phyloP scores from a whole-genome alignment of 1,284 basidiomycete species.

The Moesziomyces parantarcticus region DNA sequence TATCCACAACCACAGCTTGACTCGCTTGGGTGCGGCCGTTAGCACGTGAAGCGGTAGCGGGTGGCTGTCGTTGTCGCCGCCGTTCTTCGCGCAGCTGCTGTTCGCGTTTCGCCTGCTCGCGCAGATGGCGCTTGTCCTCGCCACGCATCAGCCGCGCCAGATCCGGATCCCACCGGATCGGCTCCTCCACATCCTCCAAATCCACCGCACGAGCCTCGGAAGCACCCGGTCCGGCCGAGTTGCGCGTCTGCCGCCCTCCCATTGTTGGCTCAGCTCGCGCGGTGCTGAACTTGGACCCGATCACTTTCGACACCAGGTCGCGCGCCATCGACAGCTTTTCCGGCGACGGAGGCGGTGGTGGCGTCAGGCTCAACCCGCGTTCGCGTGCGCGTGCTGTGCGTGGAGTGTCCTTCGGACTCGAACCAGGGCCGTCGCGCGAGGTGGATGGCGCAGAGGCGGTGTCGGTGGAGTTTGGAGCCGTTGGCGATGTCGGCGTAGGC shows the following conservation, averaged over 20 bases:
- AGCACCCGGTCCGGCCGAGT: constrained; percentile 9
- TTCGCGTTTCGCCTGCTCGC: constrained; percentile 42
- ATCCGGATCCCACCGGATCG: constrained; percentile 51
- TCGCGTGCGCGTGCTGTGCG: neutral
- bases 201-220: neutral
- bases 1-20: neutral
- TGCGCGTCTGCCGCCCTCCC: constrained; percentile 8
- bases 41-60: too few species aligned
- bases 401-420: constrained; percentile 6
- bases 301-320: constrained; percentile 29
- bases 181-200: constrained; percentile 7
- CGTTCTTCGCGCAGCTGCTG: constrained; percentile 25
- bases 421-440: neutral
- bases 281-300: constrained; percentile 16
- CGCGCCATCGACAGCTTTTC: constrained; percentile 37
- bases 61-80: constrained; percentile 17
- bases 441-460: neutral
- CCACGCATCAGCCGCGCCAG: constrained; percentile 51
- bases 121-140: constrained; percentile 42
- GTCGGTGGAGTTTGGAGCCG: neutral
- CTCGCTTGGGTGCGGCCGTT: too few species aligned
- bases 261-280: neutral
- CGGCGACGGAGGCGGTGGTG: constrained; percentile 24
- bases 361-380: constrained; percentile 28
- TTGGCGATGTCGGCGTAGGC: constrained; percentile 6